Evolutionary conservation across 805 yeast species (phyloP), one percentile per base, ranked within the genome.

Genomic region (Clavispora carvajalis): DNA sequence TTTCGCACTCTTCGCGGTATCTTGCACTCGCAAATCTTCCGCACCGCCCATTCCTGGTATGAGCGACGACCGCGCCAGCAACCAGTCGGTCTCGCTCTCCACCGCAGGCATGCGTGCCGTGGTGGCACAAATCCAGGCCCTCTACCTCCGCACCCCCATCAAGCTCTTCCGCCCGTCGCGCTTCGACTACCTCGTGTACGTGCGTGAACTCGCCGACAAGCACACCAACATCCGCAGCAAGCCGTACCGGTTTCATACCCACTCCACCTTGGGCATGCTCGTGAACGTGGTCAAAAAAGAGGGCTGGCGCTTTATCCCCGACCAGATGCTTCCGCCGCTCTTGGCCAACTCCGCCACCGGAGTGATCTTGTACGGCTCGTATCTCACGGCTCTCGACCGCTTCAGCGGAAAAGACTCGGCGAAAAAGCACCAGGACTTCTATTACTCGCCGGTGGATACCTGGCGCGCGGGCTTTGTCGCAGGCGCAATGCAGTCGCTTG

Each of bases 291-390:
- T 88, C 23, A 77, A 73, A 46, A 73, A 75, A 42, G 85, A 83
- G 52, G 97, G 97, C 2, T 86, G 96, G 95, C 67, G 73, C 41
- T 85, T 86, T 48, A 78, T 91, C 11, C 96, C 96, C 0, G 85
- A 86, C 45, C 83, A 81, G 45, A 80, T 89, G 1, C 60, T 90
- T 17, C 98, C 97, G 2, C 98, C 97, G 1, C 63, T 91, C 33
- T 46, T 90, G 1, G 95, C 95, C 12, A 91, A 91, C 57, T 84
- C 95, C 12, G 82, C 84, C n/a, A 82, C 95, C 1, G 97, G 98
- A 1, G 64, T 87, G 7, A 85, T 89, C 1, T 67, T 91, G 12
- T 91, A 91, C 58, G 85, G 95, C 0, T 76, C 95, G 0, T 91
- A 91, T 56, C 68, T 90, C 48, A 69, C 79, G 0, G 61, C 77